These are phyloP conservation scores for Pichia sp. DNA, from an alignment of 1,139 yeast species.

Conservation along the genomic window DNA sequence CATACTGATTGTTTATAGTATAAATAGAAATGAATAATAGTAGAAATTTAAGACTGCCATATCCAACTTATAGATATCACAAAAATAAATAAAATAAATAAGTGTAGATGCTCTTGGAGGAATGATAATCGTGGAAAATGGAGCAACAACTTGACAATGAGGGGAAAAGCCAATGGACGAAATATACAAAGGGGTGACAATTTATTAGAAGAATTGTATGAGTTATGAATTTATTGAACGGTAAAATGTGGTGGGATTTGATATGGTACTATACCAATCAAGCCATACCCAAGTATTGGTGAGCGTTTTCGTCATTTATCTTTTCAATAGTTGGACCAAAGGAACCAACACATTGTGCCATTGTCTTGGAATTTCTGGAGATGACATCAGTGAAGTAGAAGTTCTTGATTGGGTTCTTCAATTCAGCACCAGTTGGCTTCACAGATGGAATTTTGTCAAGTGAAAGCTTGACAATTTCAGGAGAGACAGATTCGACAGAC, in stretches of 20 bases:
- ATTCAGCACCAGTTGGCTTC: conserved; percentile 39
- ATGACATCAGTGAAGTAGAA: conserved; percentile 86
- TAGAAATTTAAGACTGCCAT: no score
- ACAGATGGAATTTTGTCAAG: conserved; percentile 34
- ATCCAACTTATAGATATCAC: no score
- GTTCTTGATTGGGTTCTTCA: conserved; percentile 66
- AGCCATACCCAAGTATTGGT: conserved; percentile 25
- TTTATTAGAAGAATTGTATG: no score
- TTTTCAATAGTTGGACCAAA: conserved; percentile 64
- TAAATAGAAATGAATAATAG: conserved; percentile 14
- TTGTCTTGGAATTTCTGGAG: conserved; percentile 81
- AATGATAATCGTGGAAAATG: no score
- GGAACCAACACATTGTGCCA: conserved; percentile 74
- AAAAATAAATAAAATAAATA: conserved; percentile 10
- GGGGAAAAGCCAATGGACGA: no score
- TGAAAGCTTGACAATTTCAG: conserved; percentile 53
- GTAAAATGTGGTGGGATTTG: no score
- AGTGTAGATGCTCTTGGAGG: no score
- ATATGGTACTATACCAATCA: conserved; percentile 7
- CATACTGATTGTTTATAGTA: background rate
- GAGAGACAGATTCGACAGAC: conserved; percentile 61
- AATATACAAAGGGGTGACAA: no score
- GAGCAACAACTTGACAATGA: no score
- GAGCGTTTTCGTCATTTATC: conserved; percentile 40
- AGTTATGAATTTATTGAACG: no score